Evolutionary conservation across 768 basidiomycete genomes (phyloP).

Genomic region (Leccinum rimulosum): DNA sequence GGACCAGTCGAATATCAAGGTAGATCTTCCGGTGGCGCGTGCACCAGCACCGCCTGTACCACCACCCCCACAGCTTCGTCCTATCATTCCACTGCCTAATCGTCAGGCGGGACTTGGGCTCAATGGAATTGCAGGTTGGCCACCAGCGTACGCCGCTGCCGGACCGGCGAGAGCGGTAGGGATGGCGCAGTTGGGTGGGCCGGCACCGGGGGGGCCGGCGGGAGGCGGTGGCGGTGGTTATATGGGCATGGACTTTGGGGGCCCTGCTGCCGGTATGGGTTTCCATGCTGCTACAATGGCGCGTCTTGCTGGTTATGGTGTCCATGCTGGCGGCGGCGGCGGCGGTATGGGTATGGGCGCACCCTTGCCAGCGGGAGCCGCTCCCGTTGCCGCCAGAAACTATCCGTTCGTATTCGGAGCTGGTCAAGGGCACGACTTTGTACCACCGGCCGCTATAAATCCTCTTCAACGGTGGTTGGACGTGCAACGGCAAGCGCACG

Average conservation of each 20-base stretch:
- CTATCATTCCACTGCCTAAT: not conserved
- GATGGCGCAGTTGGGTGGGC: not conserved
- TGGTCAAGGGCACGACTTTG: constrained; percentile 14
- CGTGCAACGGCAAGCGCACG: not conserved
- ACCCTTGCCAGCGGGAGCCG: not conserved
- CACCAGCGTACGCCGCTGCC: not conserved
- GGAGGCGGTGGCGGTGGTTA: not conserved
- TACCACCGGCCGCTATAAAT: not conserved
- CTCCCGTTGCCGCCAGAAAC: not conserved
- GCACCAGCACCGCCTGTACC: not conserved
- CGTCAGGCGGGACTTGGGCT: not conserved
- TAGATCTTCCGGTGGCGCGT: constrained; percentile 52
- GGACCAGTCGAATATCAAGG: constrained; percentile 54
- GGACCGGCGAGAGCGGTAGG: not conserved
- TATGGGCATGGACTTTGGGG: not conserved
- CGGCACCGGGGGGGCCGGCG: not conserved
- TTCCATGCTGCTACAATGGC: not conserved
- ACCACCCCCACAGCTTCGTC: not conserved
- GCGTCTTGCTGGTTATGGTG: not conserved
- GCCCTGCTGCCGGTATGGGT: not conserved
- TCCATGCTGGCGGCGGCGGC: no score
- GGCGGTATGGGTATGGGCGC: constrained; percentile 3
- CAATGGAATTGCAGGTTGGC: not conserved
- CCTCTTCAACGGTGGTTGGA: not conserved
- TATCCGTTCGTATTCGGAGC: constrained; percentile 17